A percentile compares a stretch with the other conserved stretches of the same genome.
phyloP scores from a whole-genome alignment of 768 basidiomycete species.

The Boletus rubescentipes region DNA sequence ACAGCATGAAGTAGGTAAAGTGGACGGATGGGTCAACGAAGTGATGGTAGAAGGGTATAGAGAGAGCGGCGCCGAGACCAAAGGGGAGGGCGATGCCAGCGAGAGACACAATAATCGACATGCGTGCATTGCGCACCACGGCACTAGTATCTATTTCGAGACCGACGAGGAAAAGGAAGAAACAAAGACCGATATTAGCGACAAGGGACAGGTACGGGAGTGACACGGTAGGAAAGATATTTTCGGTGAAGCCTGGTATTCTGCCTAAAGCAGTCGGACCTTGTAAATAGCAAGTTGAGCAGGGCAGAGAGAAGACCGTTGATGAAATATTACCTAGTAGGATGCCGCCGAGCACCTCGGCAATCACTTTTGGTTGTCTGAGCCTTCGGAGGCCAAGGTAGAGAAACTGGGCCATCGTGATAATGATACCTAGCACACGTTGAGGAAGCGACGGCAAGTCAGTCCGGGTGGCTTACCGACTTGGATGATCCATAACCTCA shows the following conservation, averaged over 20 bases:
- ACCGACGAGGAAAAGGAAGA: constrained; percentile 92
- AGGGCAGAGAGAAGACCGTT: constrained; percentile 32
- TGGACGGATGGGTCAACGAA: constrained; percentile 68
- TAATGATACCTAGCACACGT: constrained; percentile 64
- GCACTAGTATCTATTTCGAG: constrained; percentile 83
- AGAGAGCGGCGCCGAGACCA: constrained; percentile 72
- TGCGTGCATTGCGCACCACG: constrained; percentile 73
- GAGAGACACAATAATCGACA: constrained; percentile 67
- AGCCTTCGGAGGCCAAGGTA: constrained; percentile 69
- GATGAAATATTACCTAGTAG: constrained; percentile 62
- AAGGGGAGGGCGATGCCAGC: constrained; percentile 90
- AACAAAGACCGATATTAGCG: constrained; percentile 84
- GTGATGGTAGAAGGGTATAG: constrained; percentile 48
- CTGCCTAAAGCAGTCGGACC: constrained; percentile 65
- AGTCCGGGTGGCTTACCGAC: constrained; percentile 48
- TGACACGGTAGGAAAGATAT: constrained; percentile 77
- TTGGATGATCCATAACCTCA: constrained; percentile 78
- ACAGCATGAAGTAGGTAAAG: constrained; percentile 92
- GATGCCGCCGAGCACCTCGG: constrained; percentile 87
- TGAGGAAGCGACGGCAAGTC: background rate
- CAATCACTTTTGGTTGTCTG: constrained; percentile 83
- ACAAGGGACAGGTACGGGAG: constrained; percentile 79
- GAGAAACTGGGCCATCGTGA: constrained; percentile 75
- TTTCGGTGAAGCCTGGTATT: constrained; percentile 84
- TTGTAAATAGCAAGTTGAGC: background rate